Conservation (phyloP, 495 filamentous ascomycete genomes). For the Endocarpon pusillum region DNA sequence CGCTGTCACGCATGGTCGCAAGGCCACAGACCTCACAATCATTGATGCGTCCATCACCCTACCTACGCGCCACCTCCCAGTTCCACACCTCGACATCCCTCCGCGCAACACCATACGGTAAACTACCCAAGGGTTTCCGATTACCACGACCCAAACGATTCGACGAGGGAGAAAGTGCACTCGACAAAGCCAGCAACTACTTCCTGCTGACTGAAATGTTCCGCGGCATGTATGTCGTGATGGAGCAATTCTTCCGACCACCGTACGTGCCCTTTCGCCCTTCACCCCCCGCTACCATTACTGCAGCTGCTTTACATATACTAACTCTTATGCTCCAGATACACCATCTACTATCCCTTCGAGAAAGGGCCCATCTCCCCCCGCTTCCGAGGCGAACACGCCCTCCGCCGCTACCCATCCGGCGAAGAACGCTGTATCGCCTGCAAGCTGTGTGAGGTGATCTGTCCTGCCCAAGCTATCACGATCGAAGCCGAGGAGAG, state of each 20-base stretch:
- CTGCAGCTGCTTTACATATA: not conserved
- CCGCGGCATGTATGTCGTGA: conserved; percentile 90
- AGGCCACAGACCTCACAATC: conserved; percentile 21
- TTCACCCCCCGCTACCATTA: conserved; percentile 1
- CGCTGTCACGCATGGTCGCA: conserved; percentile 35
- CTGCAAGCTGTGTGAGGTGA: conserved; percentile 97
- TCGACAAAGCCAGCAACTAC: conserved; percentile 77
- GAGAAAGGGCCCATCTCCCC: conserved; percentile 98
- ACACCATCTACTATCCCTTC: conserved; percentile 97
- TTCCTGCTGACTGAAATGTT: conserved; percentile 90
- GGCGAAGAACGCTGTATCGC: conserved; percentile 98
- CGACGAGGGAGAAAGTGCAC: conserved; percentile 52
- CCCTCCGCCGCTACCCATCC: conserved; percentile 83
- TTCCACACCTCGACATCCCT: conserved; percentile 44
- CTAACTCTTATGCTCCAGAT: conserved; percentile 32
- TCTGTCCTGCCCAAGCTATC: conserved; percentile 93
- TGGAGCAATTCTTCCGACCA: conserved; percentile 96
- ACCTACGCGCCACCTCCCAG: conserved; percentile 32
- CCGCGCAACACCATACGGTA: conserved; percentile 55
- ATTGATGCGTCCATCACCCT: conserved; percentile 19
- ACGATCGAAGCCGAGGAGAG: conserved; percentile 98
- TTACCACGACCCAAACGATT: conserved; percentile 47
- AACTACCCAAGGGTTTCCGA: conserved; percentile 63
- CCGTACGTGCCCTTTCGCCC: conserved; percentile 47
- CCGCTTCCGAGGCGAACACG: conserved; percentile 93